Base-by-base conservation (phyloP, 73 alveolate species). In the Durusdinium trenchii region DNA sequence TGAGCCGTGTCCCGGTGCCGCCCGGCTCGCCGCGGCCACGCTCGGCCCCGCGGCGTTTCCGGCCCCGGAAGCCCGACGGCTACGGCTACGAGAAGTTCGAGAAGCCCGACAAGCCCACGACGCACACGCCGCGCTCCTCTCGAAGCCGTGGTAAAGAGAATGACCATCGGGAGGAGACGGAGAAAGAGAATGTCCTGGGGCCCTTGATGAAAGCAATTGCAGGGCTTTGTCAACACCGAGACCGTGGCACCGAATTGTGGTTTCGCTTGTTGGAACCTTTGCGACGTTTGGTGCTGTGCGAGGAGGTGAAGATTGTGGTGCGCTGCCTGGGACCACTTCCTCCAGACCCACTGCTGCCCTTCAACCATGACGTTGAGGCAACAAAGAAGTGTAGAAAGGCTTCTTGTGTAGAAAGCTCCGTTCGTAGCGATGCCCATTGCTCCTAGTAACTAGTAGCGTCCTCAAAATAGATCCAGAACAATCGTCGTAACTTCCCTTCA, bases 241-340 rank as follows among this genome's bases (percentile, higher is more conserved):
- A 40, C 84, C 78, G 69, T 38, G 46, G 57, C 52, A 46, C 38
- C 57, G 96, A 90, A 32, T 30, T 90, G 38, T 90, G 96, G 96
- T 60, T 86, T 0, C 67, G 81, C 86, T 54, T 90, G 69, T 43
- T 90, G 69, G 96, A 90, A 45, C 96, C 96, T 28, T n/a, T 90
- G 86, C 86, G 96, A 43, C 62, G 46, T 42, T 40, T 90, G 75
- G 96, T 90, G 73, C 96, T 86, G 35, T 90, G 96, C 52, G 96
- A 90, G 28, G 96, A 90, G 96, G 96, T 90, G 87, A 90, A 90
- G 46, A 60, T 90, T 47, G 96, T 90, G 64, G 96, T 90, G 30
- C 81, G 81, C 12, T 64, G 87, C 73, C 60, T 90, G 75, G 96
- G 86, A 7, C 85, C 89, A 18, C 35, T 35, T 4, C 91, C 69